A percentile compares a stretch with the other conserved stretches of the same genome.
These are phyloP conservation scores for Leishmania amazonensis DNA, from an alignment of 208 protist genomes.

Conservation along the genomic window DNA sequence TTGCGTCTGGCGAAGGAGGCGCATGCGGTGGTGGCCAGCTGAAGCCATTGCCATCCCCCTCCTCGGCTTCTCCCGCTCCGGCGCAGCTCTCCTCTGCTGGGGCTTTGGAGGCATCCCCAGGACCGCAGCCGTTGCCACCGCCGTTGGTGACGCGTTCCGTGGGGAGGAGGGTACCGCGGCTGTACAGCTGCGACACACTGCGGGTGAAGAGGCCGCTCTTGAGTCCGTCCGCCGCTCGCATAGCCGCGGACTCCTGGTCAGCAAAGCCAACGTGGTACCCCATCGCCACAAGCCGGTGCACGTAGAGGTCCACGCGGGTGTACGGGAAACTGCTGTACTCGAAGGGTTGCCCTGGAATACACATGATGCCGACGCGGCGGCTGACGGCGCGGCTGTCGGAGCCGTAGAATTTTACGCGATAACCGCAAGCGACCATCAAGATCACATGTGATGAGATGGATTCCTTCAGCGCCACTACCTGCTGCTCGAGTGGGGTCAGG, in stretches of 20 bases:
- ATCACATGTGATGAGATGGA: constrained; percentile 60
- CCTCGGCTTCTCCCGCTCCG: constrained; percentile 24
- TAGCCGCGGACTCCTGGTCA: constrained; percentile 83
- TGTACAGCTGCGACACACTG: constrained; percentile 76
- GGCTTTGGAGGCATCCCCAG: constrained; percentile 2
- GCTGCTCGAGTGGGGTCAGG: constrained; percentile 82
- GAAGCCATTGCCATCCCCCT: constrained; percentile 13
- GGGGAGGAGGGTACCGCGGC: constrained; percentile 82
- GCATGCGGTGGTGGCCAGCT: not conserved
- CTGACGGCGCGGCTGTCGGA: constrained; percentile 84
- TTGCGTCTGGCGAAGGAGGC: constrained; percentile 9
- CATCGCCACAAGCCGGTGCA: constrained; percentile 87
- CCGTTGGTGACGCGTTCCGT: constrained; percentile 54
- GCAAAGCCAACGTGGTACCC: constrained; percentile 91
- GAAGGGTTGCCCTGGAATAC: constrained; percentile 78
- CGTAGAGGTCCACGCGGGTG: constrained; percentile 75
- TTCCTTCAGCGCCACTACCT: constrained; percentile 72
- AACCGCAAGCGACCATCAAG: constrained; percentile 88
- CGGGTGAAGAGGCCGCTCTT: constrained; percentile 78
- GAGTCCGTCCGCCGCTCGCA: constrained; percentile 70
- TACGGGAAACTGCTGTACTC: constrained; percentile 88
- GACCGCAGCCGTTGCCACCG: constrained; percentile 16
- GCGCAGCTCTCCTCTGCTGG: constrained; percentile 9
- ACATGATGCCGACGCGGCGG: constrained; percentile 86
- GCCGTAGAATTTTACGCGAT: constrained; percentile 85